phyloP scores from a whole-genome alignment of 257 asterid species.

The Fraxinus excelsior region DNA sequence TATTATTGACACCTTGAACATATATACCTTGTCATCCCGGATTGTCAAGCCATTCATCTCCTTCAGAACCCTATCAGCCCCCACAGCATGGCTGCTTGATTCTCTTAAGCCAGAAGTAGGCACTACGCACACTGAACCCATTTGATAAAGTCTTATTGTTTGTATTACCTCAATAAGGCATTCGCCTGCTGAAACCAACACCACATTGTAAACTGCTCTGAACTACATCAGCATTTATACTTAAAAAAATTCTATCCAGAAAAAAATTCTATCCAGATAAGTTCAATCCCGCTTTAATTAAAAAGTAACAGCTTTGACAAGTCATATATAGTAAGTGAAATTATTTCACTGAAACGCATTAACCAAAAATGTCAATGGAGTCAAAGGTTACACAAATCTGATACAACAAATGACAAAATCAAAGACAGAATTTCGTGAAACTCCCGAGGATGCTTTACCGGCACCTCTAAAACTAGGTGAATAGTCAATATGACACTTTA shows the following conservation, averaged over 20 bases:
- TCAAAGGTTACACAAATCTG: slow-evolving; percentile 12
- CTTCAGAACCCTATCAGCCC: slow-evolving; percentile 68
- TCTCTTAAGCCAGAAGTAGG: slow-evolving; percentile 66
- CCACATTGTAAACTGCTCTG: slow-evolving; percentile 1
- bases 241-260: no score
- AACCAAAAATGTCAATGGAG: not conserved
- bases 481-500: slow-evolving; percentile 15
- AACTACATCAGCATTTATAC: slow-evolving; percentile 18
- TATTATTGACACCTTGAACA: not conserved
- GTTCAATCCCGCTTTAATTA: slow-evolving; percentile 4
- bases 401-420: slow-evolving; percentile 12
- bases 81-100: slow-evolving; percentile 49
- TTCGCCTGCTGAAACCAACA: slow-evolving; percentile 47
- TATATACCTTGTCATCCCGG: slow-evolving; percentile 68
- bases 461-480: not conserved
- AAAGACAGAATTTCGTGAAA: slow-evolving; percentile 2
- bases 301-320: not conserved
- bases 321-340: slow-evolving; percentile 23
- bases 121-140: slow-evolving; percentile 72
- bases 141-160: slow-evolving; percentile 41
- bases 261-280: not conserved
- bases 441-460: not conserved
- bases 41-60: slow-evolving; percentile 77
- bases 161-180: slow-evolving; percentile 48
- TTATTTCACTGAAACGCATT: slow-evolving; percentile 11